Evolutionary conservation across 352 stramenopile species (phyloP), one percentile per base, ranked within the genome.

Genomic region (Bremia lactucae): DNA sequence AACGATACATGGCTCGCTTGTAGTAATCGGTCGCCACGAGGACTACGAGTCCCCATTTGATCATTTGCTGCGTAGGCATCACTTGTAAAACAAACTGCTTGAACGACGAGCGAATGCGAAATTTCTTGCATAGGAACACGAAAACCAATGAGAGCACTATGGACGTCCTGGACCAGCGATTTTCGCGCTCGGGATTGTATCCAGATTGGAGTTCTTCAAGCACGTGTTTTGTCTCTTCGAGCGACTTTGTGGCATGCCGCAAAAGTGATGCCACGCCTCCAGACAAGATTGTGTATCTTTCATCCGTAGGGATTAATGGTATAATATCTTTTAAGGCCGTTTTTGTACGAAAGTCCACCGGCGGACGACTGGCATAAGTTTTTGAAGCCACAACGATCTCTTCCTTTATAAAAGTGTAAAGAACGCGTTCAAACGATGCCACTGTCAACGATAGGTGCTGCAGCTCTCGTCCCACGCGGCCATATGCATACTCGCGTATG

Each of bases 371-470:
- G 4, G 54, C 45, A 47, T 74, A 82, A 21, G 65, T 61, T 49
- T 86, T 82, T n/a, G 74, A 86, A 5, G 74, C 74, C 50, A 87
- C 57, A 21, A 92, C 62, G 55, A 92, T 80, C 57, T 92, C 80
- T 46, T 93, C 77, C 46, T 90, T 89, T 46, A 90, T 90, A 55
- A 93, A 93, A 24, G 64, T 86, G 53, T 89, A 93, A 15, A 93
- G 46, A 9, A 93, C 63, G 22, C 80, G 70, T 59, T 93, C 80
- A 52, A 89, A 90, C 18, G 62, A 83, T 8, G 77, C 80, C 19
- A 93, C 80, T 1, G 77, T 93, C 16, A 93, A 63, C 37, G 80
- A 93, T 21, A 93, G 49, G 38, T 93, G 80, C 56, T 89, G 80
- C 37, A 93, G 58, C 52, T 93, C 77, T 18, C 80, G 71, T 2